These are phyloP conservation scores for Ophiostoma quercus DNA, from an alignment of 2,329 filamentous ascomycete genomes.

Conservation along the genomic window DNA sequence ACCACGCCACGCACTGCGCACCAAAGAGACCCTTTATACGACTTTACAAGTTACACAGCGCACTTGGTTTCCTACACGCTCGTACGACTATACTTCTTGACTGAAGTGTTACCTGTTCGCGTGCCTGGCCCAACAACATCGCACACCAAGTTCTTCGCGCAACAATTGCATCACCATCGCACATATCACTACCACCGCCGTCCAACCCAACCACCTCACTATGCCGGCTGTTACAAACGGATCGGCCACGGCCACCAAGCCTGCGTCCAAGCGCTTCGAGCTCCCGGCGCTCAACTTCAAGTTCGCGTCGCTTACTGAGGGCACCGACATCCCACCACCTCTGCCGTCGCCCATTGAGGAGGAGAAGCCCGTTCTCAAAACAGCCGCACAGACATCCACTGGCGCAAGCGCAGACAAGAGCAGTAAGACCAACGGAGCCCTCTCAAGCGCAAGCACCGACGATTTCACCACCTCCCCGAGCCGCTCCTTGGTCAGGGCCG, in stretches of 20 bases:
- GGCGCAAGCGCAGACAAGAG: conserved; percentile 24
- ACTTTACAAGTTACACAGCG: conserved; percentile 3
- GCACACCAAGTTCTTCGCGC: background rate
- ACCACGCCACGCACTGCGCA: background rate
- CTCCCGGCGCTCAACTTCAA: conserved; percentile 55
- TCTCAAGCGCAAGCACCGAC: conserved; percentile 17
- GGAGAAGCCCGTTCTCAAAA: conserved; percentile 35
- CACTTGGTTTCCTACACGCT: background rate
- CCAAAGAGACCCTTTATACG: background rate
- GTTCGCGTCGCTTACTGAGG: conserved; percentile 55
- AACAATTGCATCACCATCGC: background rate
- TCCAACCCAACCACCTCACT: background rate
- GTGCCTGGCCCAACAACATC: background rate
- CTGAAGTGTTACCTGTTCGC: background rate
- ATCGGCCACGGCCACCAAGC: conserved; percentile 23
- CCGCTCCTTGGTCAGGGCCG: conserved; percentile 33
- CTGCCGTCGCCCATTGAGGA: conserved; percentile 50
- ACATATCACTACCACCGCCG: no score
- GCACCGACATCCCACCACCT: conserved; percentile 56
- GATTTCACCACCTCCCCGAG: conserved; percentile 28
- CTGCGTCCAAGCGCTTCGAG: conserved; percentile 42
- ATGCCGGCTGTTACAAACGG: conserved; percentile 31
- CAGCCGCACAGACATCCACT: background rate
- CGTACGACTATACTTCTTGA: background rate
- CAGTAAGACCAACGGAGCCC: conserved; percentile 40